Conservation (phyloP, 768 basidiomycete species). For the Rhodocollybia butyracea region DNA sequence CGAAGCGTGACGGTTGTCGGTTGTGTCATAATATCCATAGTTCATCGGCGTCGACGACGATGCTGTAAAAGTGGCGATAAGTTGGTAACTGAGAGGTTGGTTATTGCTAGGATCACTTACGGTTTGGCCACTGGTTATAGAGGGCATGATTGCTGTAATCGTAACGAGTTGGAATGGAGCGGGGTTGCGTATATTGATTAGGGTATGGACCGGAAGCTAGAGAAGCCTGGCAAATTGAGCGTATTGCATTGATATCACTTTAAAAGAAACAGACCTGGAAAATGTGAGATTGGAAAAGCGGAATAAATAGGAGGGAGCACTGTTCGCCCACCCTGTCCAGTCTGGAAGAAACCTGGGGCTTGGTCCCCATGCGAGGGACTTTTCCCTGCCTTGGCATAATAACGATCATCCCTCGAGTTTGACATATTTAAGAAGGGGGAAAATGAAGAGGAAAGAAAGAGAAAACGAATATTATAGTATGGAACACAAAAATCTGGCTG, state of each 20-base stretch:
- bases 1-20: conserved; percentile 19
- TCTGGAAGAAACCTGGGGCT: conserved; percentile 64
- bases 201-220: conserved; percentile 59
- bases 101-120: conserved; percentile 28
- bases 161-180: conserved; percentile 57
- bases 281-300: conserved; percentile 85
- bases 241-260: conserved; percentile 42
- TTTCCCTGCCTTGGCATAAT: conserved; percentile 67
- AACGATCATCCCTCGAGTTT: conserved; percentile 68
- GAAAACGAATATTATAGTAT: conserved; percentile 42
- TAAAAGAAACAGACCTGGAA: conserved; percentile 80
- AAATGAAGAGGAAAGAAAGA: conserved; percentile 39
- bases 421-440: conserved; percentile 55
- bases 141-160: conserved; percentile 51
- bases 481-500: conserved; percentile 42
- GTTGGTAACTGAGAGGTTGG: background rate
- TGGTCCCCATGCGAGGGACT: conserved; percentile 65
- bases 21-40: conserved; percentile 21
- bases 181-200: conserved; percentile 61
- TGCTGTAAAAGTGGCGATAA: conserved; percentile 11
- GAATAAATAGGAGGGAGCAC: conserved; percentile 83
- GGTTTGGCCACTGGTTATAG: conserved; percentile 43
- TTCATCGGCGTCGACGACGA: conserved; percentile 25
- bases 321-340: conserved; percentile 87
- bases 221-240: conserved; percentile 58